Conservation (phyloP, 2,329 filamentous ascomycete genomes). For the Epichloe gansuensis region DNA sequence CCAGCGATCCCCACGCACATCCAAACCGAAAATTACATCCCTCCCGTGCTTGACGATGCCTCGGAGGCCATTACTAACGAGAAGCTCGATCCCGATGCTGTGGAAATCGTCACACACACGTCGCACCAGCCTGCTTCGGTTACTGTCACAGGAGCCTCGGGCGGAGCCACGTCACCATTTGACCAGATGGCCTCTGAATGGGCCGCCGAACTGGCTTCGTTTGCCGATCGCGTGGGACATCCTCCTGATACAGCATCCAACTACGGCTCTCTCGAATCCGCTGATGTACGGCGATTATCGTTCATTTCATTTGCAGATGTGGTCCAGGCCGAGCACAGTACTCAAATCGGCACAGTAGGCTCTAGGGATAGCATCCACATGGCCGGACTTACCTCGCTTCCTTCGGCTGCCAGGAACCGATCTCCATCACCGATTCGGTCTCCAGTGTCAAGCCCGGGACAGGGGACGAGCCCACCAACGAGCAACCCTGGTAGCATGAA, state of each 20-base stretch:
- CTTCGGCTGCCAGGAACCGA: constrained; percentile 40
- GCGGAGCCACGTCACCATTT: constrained; percentile 18
- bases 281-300: constrained; percentile 70
- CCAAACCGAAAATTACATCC: constrained; percentile 87
- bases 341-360: constrained; percentile 34
- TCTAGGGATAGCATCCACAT: constrained; percentile 59
- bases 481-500: constrained; percentile 65
- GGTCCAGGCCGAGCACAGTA: constrained; percentile 69
- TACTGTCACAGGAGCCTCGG: constrained; percentile 43
- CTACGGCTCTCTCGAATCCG: constrained; percentile 61
- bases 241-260: constrained; percentile 53
- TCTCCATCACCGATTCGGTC: constrained; percentile 74
- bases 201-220: constrained; percentile 44
- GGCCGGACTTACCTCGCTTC: constrained; percentile 50
- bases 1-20: constrained; percentile 89
- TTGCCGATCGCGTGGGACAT: constrained; percentile 31
- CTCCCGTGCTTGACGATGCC: constrained; percentile 78
- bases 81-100: constrained; percentile 71
- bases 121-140: constrained; percentile 68
- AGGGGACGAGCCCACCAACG: constrained; percentile 57
- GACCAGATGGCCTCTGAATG: constrained; percentile 35
- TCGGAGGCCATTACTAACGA: constrained; percentile 84
- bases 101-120: constrained; percentile 83
- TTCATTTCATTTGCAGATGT: constrained; percentile 98
- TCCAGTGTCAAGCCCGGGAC: constrained; percentile 58